These are phyloP conservation scores for Cryptococcus hybrid DNA, from an alignment of 1,284 basidiomycete genomes.

Conservation along the genomic window DNA sequence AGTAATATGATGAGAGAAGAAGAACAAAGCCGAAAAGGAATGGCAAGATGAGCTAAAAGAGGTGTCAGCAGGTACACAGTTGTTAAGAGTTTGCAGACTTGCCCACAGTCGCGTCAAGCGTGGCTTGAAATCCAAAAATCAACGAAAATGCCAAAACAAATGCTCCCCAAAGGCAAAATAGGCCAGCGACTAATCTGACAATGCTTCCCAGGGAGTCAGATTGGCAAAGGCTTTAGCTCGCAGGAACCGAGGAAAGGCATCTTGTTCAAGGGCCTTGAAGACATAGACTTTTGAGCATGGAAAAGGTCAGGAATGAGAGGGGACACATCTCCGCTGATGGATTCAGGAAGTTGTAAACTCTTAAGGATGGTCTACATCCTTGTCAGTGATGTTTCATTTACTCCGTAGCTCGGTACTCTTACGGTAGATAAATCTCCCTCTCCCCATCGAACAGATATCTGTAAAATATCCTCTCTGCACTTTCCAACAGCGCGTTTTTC, in stretches of 20 bases:
- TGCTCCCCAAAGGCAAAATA: slow-evolving; percentile 89
- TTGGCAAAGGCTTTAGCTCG: slow-evolving; percentile 97
- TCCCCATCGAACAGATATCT: slow-evolving; percentile 73
- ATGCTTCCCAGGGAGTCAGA: slow-evolving; percentile 83
- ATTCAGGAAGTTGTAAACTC: slow-evolving; percentile 32
- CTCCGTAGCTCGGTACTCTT: slow-evolving; percentile 55
- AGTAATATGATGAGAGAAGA: slow-evolving; percentile 92
- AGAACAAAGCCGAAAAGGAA: slow-evolving; percentile 87
- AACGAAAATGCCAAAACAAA: slow-evolving; percentile 86
- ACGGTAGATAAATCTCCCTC: slow-evolving; percentile 90
- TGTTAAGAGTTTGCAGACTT: slow-evolving; percentile 48
- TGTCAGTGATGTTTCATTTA: background rate
- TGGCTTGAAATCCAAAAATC: slow-evolving; percentile 85
- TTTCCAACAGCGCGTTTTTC: slow-evolving; percentile 82
- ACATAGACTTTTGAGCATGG: slow-evolving; percentile 94
- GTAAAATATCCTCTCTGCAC: slow-evolving; percentile 92
- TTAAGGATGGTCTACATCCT: too few relatives aligned
- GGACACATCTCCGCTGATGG: slow-evolving; percentile 70
- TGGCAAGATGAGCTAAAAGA: slow-evolving; percentile 79
- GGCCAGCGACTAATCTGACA: slow-evolving; percentile 75
- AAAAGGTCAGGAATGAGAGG: slow-evolving; percentile 94
- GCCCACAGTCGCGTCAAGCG: slow-evolving; percentile 92
- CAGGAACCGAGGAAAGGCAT: slow-evolving; percentile 95
- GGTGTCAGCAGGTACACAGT: background rate
- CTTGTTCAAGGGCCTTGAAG: slow-evolving; percentile 94